Conservation (phyloP, 257 asterid genomes). For the Phtheirospermum japonicum region DNA sequence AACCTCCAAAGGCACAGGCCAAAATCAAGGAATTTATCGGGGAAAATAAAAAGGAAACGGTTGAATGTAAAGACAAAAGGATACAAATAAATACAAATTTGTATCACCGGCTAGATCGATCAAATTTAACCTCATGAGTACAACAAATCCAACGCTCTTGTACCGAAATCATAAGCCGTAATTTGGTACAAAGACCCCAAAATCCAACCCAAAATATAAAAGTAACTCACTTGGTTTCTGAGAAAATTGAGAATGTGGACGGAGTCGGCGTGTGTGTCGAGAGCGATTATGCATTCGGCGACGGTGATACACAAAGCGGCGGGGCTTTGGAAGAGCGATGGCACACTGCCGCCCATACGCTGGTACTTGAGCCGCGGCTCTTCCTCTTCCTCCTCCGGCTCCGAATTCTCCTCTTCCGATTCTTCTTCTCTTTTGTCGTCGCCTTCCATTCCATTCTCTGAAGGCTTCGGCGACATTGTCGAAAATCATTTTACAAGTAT, state of each 20-base stretch:
- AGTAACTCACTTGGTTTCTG: too few species aligned
- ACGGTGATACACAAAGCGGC: constrained; percentile 89
- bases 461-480: constrained; percentile 61
- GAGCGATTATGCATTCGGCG: too few species aligned
- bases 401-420: constrained; percentile 60
- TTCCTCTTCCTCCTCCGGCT: constrained; percentile 62
- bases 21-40: constrained; percentile 30
- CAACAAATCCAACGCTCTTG: too few species aligned
- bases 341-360: constrained; percentile 97
- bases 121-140: too few species aligned
- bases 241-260: too few species aligned
- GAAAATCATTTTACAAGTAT: constrained; percentile 1
- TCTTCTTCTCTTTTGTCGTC: constrained; percentile 90
- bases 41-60: background rate
- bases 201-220: background rate
- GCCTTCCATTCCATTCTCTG: constrained; percentile 91
- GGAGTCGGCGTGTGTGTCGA: too few species aligned
- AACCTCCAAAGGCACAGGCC: constrained; percentile 37
- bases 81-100: too few species aligned
- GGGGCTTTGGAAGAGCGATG: constrained; percentile 71
- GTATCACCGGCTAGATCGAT: constrained; percentile 46
- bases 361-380: constrained; percentile 97
- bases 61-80: constrained; percentile 9
- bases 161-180: too few species aligned
- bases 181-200: background rate